Conservation (phyloP, 2,329 filamentous ascomycete genomes). For the Cadophora sp. region DNA sequence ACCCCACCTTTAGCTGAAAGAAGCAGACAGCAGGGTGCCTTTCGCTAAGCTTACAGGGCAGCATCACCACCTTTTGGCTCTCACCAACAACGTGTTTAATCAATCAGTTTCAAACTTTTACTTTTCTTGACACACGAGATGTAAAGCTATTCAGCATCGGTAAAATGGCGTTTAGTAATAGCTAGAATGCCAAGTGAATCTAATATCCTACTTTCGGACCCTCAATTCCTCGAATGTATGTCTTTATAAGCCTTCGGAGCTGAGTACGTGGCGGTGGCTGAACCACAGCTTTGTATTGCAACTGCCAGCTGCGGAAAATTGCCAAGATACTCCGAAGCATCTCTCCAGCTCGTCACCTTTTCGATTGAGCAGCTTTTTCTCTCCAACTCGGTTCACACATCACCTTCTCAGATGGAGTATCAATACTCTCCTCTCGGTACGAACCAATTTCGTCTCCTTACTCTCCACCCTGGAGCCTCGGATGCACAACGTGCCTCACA, state of each 20-base stretch:
- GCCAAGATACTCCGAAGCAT: background rate
- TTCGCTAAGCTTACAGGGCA: background rate
- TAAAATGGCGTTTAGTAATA: too few species aligned
- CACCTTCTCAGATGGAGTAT: background rate
- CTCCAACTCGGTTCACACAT: background rate
- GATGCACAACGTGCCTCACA: background rate
- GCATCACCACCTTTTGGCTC: background rate
- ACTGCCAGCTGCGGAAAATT: background rate
- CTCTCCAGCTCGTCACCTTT: background rate
- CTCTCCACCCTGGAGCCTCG: background rate
- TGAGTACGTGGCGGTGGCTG: constrained; percentile 9
- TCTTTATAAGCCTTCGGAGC: too few species aligned
- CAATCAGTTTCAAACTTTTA: too few species aligned
- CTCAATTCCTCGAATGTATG: too few species aligned
- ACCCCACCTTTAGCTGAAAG: background rate
- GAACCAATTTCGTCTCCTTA: constrained; percentile 1
- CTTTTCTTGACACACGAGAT: too few species aligned
- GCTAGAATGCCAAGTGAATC: too few species aligned
- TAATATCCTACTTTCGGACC: too few species aligned
- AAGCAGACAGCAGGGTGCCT: background rate
- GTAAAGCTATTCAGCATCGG: too few species aligned
- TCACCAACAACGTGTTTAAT: background rate
- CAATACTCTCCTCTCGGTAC: background rate
- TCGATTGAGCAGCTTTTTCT: background rate
- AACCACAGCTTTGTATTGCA: background rate